Evolutionary conservation across 2,329 filamentous ascomycete genomes (phyloP), one percentile per base, ranked within the genome.

Genomic region (Fusarium avenaceum): DNA sequence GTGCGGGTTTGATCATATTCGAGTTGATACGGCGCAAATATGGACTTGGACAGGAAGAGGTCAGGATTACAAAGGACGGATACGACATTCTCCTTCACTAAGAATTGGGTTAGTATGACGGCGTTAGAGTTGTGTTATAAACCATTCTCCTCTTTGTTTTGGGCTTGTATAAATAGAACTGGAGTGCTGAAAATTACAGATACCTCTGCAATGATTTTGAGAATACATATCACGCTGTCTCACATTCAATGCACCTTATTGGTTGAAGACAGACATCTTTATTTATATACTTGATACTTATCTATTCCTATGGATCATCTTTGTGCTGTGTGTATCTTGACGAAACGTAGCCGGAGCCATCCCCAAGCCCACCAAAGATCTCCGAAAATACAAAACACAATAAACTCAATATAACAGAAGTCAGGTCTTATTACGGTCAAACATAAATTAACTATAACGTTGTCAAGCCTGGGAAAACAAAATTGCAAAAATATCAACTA

Each of bases 1-100:
- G 89, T 62, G 91, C 91, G 0, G 92, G 91, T 0, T 76, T 94
- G 61, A 92, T 94, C 69, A 92, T 93, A 20, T 94, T 94, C 75
- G 92, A 94, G 79, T 75, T 94, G 44, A 88, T 93, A 38, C 82
- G 92, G 57, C 83, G 91, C 35, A 92, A 92, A 78, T 94, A 93
- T 70, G 89, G 89, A 3, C 82, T 86, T 59, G 84, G 85, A 3
- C 83, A 83, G 19, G 89, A 90, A 49, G 85, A 85, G 71, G 88
- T 89, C 65, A 84, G 84, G 69, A 92, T 92, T 53, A 86, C 84
- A 48, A 87, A 87, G 75, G 90, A 91, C 67, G 89, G 90, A 2
- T 92, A 92, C 70, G 89, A 92, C 72, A 92, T 94, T 72, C 72
- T 92, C 65, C 80, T 93, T 17, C 68, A 75, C 50, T 79, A 56